These are phyloP conservation scores for Sporothrix humicola DNA, from an alignment of 2,329 filamentous ascomycete genomes.

Conservation along the genomic window DNA sequence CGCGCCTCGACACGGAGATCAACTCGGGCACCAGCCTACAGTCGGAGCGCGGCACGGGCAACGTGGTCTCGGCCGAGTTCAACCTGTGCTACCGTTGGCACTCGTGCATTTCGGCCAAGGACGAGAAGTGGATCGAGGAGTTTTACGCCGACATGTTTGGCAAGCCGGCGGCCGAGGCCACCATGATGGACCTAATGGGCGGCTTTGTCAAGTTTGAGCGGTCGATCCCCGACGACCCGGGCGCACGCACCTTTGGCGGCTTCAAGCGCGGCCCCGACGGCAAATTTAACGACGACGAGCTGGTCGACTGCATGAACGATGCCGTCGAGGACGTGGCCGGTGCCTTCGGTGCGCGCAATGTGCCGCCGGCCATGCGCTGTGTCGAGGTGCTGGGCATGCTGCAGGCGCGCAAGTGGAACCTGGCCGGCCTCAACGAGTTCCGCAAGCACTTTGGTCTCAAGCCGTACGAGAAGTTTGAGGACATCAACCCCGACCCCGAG, in stretches of 20 bases:
- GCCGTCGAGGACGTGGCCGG: slow-evolving; percentile 79
- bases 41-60: slow-evolving; percentile 75
- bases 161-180: slow-evolving; percentile 62
- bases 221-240: slow-evolving; percentile 68
- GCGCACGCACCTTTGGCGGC: slow-evolving; percentile 69
- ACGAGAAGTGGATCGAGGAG: slow-evolving; percentile 80
- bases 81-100: slow-evolving; percentile 90
- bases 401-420: slow-evolving; percentile 76
- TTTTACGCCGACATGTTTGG: slow-evolving; percentile 69
- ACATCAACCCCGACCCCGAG: slow-evolving; percentile 78
- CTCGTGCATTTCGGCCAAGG: slow-evolving; percentile 73
- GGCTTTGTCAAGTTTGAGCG: slow-evolving; percentile 68
- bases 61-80: slow-evolving; percentile 86
- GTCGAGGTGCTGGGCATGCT: slow-evolving; percentile 83
- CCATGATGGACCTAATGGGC: slow-evolving; percentile 64
- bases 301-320: slow-evolving; percentile 70
- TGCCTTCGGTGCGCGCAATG: slow-evolving; percentile 74
- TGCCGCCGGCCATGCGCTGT: slow-evolving; percentile 73
- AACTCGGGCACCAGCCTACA: slow-evolving; percentile 59
- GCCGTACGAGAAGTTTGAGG: slow-evolving; percentile 77
- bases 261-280: slow-evolving; percentile 70
- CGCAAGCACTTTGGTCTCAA: slow-evolving; percentile 80
- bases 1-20: slow-evolving; percentile 69
- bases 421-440: slow-evolving; percentile 83
- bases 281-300: slow-evolving; percentile 74